A percentile compares a stretch with the other conserved stretches of the same genome.
Conservation (phyloP, 495 filamentous ascomycete genomes). For the Penicillium crystallinum region DNA sequence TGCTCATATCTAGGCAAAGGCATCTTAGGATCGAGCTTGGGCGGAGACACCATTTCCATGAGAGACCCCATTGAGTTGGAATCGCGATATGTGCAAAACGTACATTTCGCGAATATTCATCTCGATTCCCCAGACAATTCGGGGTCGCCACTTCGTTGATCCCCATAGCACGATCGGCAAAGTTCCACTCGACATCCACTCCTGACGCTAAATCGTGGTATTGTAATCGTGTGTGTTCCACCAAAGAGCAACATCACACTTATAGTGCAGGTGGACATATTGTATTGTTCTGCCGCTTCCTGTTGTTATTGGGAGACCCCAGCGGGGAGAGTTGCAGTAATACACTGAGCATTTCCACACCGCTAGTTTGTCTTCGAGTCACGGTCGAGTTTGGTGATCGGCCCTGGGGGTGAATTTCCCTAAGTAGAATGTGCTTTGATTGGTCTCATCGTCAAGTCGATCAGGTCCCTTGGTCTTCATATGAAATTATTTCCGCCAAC, state of each 20-base stretch:
- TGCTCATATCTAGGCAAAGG: conserved; percentile 2
- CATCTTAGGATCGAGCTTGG: not conserved
- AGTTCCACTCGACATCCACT: conserved; percentile 6
- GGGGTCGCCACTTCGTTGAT: not conserved
- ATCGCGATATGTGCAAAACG: not conserved
- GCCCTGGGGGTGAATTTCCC: too few relatives aligned
- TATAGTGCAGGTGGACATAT: not conserved
- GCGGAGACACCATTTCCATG: not conserved
- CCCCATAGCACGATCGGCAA: not conserved
- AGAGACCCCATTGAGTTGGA: not conserved
- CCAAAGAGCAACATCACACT: not conserved
- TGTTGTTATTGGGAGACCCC: not conserved
- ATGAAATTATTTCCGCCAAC: too few relatives aligned
- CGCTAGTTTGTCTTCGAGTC: not conserved
- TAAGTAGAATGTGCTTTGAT: too few relatives aligned
- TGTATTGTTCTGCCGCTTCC: not conserved
- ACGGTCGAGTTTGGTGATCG: too few relatives aligned
- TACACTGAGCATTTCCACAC: not conserved
- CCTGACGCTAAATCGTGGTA: not conserved
- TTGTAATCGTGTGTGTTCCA: not conserved
- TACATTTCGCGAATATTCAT: not conserved
- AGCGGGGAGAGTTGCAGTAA: not conserved
- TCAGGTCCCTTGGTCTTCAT: too few relatives aligned
- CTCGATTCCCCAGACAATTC: not conserved
- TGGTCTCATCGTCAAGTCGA: too few relatives aligned